phyloP scores from a whole-genome alignment of 805 yeast genomes.

The Yueomyces sp. region DNA sequence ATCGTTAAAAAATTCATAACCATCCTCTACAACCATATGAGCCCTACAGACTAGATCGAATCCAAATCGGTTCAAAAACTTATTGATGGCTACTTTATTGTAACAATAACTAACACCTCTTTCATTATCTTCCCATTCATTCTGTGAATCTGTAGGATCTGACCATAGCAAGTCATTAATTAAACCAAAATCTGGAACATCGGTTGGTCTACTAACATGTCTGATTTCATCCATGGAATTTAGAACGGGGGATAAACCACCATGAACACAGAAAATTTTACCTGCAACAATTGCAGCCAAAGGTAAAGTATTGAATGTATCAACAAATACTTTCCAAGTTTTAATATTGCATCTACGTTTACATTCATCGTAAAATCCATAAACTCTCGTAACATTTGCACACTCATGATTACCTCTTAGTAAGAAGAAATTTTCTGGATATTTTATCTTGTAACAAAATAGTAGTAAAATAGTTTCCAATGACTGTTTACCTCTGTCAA shows the following conservation, averaged over 20 bases:
- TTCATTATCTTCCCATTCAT: conserved; percentile 70
- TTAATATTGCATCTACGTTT: conserved; percentile 85
- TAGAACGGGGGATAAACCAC: conserved; percentile 68
- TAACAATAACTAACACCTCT: conserved; percentile 75
- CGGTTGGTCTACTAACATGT: conserved; percentile 66
- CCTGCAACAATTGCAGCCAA: conserved; percentile 93
- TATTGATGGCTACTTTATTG: conserved; percentile 59
- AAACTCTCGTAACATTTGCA: conserved; percentile 91
- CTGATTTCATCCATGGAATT: conserved; percentile 54
- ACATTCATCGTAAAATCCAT: conserved; percentile 97
- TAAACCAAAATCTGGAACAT: conserved; percentile 68
- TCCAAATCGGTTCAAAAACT: conserved; percentile 49
- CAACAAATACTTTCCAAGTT: conserved; percentile 88
- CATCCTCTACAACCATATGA: conserved; percentile 85
- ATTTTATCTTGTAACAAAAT: conserved; percentile 87
- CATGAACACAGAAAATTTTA: conserved; percentile 84
- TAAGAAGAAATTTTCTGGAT: conserved; percentile 89
- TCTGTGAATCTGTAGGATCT: conserved; percentile 49
- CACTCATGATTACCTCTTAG: conserved; percentile 95
- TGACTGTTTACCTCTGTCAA: conserved; percentile 94
- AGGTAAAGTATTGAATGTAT: conserved; percentile 90
- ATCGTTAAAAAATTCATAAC: conserved; percentile 69
- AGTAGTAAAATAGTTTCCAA: conserved; percentile 80
- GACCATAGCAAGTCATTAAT: conserved; percentile 75
- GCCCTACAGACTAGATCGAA: conserved; percentile 73